These are phyloP conservation scores for Amauroascus verrucosus DNA, from an alignment of 2,329 filamentous ascomycete genomes.

Conservation along the genomic window DNA sequence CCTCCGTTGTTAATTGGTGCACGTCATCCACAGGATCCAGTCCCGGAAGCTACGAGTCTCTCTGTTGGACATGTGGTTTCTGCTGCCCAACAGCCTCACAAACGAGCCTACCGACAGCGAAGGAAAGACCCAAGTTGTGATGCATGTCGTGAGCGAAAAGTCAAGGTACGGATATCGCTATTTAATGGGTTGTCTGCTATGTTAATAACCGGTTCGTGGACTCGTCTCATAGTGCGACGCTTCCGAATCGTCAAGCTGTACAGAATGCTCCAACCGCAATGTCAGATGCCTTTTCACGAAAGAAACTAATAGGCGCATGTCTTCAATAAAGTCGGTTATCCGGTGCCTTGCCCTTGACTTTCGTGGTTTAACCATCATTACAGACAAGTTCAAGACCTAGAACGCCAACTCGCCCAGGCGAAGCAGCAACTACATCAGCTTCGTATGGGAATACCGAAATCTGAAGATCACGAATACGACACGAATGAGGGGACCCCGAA, in stretches of 20 bases:
- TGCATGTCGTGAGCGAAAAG: constrained; percentile 76
- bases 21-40: constrained; percentile 30
- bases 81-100: constrained; percentile 60
- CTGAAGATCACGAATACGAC: constrained; percentile 36
- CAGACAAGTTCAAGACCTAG: constrained; percentile 85
- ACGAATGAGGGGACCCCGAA: constrained; percentile 38
- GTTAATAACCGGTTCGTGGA: not conserved
- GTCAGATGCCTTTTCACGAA: constrained; percentile 99
- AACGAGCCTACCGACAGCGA: constrained; percentile 86
- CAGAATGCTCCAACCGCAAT: constrained; percentile 90
- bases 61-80: constrained; percentile 28
- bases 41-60: constrained; percentile 28
- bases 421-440: constrained; percentile 70
- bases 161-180: constrained; percentile 41
- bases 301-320: constrained; percentile 97
- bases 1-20: constrained; percentile 29
- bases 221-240: constrained; percentile 61
- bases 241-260: constrained; percentile 90
- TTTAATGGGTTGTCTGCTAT: not conserved
- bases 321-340: constrained; percentile 73
- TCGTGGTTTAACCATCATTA: constrained; percentile 10
- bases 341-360: constrained; percentile 5
- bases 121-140: constrained; percentile 97
- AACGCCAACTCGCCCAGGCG: constrained; percentile 75
- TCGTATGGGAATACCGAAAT: constrained; percentile 51